Evolutionary conservation across 2,329 filamentous ascomycete genomes (phyloP).

Genomic region (Epichloe brachyelytri): DNA sequence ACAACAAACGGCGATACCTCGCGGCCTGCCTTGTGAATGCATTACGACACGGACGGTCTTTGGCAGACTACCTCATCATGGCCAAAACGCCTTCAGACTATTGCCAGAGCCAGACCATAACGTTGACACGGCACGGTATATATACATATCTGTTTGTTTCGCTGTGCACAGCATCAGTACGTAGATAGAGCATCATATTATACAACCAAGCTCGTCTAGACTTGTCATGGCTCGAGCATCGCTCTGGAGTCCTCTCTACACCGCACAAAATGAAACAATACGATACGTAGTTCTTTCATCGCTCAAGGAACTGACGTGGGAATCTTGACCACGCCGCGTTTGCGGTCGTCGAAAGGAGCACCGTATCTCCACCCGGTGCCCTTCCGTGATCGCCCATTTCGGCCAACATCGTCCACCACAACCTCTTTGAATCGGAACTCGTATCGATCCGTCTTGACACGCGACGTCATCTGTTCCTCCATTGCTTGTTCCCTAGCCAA

Average conservation of each 20-base stretch:
- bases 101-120: neutral
- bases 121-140: neutral
- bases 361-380: constrained; percentile 53
- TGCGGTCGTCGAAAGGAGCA: constrained; percentile 47
- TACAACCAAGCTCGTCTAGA: neutral
- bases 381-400: constrained; percentile 34
- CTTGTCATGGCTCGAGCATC: neutral
- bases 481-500: constrained; percentile 20
- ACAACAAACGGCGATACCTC: neutral
- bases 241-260: neutral
- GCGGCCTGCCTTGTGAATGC: neutral
- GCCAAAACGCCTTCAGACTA: neutral
- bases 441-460: constrained; percentile 38
- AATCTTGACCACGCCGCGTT: constrained; percentile 53
- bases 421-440: constrained; percentile 51
- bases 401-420: constrained; percentile 43
- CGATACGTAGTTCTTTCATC: neutral
- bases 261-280: neutral
- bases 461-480: constrained; percentile 28
- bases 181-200: neutral
- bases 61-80: neutral
- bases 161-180: neutral
- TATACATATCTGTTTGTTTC: neutral
- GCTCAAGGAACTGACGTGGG: constrained; percentile 45
- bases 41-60: neutral